Conservation (phyloP, 306 rosid species). For the Clitoria ternatea region DNA sequence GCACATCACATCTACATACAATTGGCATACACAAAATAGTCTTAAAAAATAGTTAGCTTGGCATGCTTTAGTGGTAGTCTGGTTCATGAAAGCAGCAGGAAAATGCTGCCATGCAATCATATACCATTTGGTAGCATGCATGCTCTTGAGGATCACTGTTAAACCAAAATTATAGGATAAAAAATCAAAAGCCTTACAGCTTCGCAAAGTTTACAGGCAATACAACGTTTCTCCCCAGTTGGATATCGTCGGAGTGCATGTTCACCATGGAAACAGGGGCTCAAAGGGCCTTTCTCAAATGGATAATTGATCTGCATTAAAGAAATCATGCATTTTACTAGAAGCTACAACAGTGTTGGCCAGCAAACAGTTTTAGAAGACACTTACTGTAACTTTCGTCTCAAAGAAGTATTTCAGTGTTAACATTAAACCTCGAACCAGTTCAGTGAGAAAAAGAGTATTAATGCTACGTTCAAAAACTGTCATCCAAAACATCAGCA, state of each 20-base stretch:
- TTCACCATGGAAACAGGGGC: constrained; percentile 99
- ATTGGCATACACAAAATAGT: not conserved
- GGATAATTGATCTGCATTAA: constrained; percentile 89
- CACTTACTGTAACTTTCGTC: constrained; percentile 82
- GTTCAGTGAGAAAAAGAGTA: constrained; percentile 93
- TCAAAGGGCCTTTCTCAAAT: constrained; percentile 98
- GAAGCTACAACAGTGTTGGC: not conserved
- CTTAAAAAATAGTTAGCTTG: not conserved
- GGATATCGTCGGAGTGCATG: constrained; percentile 98
- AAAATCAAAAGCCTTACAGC: constrained; percentile 67
- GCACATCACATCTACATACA: not conserved
- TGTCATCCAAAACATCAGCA: constrained; percentile 35
- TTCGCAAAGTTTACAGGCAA: constrained; percentile 99
- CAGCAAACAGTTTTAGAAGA: constrained; percentile 26
- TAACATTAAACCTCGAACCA: constrained; percentile 94
- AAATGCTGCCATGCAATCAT: not conserved
- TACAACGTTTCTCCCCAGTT: constrained; percentile 99
- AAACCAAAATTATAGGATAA: constrained; percentile 6
- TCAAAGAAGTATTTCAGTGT: constrained; percentile 95
- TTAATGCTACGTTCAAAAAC: constrained; percentile 97
- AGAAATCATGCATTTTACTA: constrained; percentile 17
- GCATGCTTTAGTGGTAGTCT: not conserved
- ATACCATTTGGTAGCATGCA: constrained; percentile 13
- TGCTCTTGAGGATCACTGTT: not conserved
- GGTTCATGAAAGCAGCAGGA: constrained; percentile 14